Evolutionary conservation across 331 rosid species (phyloP), one percentile per base, ranked within the genome.

Genomic region (Stylosanthes scabra): DNA sequence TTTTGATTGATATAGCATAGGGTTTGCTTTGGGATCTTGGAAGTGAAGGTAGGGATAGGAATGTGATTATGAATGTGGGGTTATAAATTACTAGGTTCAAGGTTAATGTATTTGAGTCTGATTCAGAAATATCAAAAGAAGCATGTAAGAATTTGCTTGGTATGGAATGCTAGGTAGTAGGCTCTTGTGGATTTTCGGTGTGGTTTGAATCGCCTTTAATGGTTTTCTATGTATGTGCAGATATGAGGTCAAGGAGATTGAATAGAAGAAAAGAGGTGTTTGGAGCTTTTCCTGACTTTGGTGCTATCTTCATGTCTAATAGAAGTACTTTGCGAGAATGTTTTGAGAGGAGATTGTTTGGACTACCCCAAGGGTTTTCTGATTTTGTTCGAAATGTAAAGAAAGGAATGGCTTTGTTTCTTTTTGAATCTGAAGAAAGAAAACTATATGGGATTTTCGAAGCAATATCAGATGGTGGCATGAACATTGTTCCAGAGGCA

Each of bases 231-330:
- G 47, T 63, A 20, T 69, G 68, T 45, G 49, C 14, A 42, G 68
- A 64, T 39, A 72, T 64, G 81, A 15, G 16, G 29, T 54, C 57
- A 0, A 14, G 50, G 69, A 52, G 47, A 27, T 74, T 75, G 12
- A 5, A n/a, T 29, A 25, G 44, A 29, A 74, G 63, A 54, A 74
- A 74, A 42, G 25, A 57, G 59, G 63, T 58, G 55, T 10, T 74
- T 42, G 78, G 83, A 78, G 0, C 1, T 37, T 50, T 71, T 66
- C 90, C 97, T 0, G 80, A 71, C 20, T 74, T 1, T 64, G 97
- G 94, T 16, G 92, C 92, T 3, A 88, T 91, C 59, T 91, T 88
- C 85, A 86, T 88, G 88, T 80, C 97, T 5, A 91, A 83, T 58
- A 59, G 65, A 12, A 57, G 64, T 5, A 88, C 90, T 11, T 44